Evolutionary conservation across 805 yeast genomes (phyloP).

Genomic region (Zygotorulaspora sp.): DNA sequence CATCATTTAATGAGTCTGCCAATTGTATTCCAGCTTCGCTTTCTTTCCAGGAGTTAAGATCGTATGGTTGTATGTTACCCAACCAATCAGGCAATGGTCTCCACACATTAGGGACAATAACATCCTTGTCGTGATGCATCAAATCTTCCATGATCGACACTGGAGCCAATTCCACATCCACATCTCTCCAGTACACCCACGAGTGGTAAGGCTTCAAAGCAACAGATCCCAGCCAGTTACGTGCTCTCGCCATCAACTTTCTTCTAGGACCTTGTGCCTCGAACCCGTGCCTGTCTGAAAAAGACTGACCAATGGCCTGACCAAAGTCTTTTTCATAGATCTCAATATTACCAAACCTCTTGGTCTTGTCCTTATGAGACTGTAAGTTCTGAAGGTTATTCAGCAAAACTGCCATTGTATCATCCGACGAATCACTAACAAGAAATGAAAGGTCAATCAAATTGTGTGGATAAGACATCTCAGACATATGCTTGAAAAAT

Average conservation of each 20-base stretch:
- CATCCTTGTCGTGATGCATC: slow-evolving; percentile 88
- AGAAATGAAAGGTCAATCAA: slow-evolving; percentile 78
- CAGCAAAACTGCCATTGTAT: slow-evolving; percentile 68
- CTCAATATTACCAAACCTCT: slow-evolving; percentile 78
- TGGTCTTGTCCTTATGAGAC: slow-evolving; percentile 51
- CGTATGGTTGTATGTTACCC: slow-evolving; percentile 81
- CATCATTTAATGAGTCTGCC: slow-evolving; percentile 66
- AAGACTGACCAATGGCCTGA: slow-evolving; percentile 87
- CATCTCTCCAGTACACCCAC: slow-evolving; percentile 97
- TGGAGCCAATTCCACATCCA: slow-evolving; percentile 91
- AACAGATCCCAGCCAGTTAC: slow-evolving; percentile 87
- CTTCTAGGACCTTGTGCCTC: slow-evolving; percentile 95
- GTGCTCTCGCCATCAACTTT: slow-evolving; percentile 90
- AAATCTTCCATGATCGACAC: slow-evolving; percentile 81
- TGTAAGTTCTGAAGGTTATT: slow-evolving; percentile 59
- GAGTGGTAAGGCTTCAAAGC: slow-evolving; percentile 89
- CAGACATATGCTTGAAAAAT: slow-evolving; percentile 78
- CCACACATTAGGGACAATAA: slow-evolving; percentile 94
- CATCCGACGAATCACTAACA: slow-evolving; percentile 86
- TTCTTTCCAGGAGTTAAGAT: slow-evolving; percentile 81
- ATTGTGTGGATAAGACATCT: slow-evolving; percentile 82
- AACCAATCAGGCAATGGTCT: slow-evolving; percentile 83
- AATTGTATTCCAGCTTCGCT: slow-evolving; percentile 74
- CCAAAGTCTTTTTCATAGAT: slow-evolving; percentile 91
- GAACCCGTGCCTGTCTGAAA: slow-evolving; percentile 90